These are phyloP conservation scores for Neolecta irregularis DNA, from an alignment of 1,139 yeast genomes.

Conservation along the genomic window DNA sequence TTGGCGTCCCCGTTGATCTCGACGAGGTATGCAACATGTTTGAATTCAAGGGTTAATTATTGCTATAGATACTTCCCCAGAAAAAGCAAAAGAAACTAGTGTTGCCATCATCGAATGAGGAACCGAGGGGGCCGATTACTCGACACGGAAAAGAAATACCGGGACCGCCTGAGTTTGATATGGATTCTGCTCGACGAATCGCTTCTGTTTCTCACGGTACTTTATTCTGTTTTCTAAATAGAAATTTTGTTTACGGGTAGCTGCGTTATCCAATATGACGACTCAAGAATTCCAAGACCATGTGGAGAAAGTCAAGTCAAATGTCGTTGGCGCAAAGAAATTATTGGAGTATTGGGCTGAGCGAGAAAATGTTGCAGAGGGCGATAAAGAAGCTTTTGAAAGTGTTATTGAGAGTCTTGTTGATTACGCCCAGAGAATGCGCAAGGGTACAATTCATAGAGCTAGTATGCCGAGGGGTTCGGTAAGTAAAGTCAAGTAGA, in stretches of 20 bases:
- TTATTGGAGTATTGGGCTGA: slow-evolving; percentile 37
- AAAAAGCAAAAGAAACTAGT: slow-evolving; percentile 16
- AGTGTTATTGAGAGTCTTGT: slow-evolving; percentile 55
- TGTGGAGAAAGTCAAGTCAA: slow-evolving; percentile 18
- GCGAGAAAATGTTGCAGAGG: slow-evolving; percentile 31
- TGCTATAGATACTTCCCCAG: slow-evolving; percentile 9
- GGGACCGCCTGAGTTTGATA: slow-evolving; percentile 12
- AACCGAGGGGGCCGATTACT: slow-evolving; percentile 12
- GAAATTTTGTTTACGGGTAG: too few species aligned
- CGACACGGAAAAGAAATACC: slow-evolving; percentile 4
- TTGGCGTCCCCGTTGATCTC: slow-evolving; percentile 46
- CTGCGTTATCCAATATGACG: slow-evolving; percentile 25
- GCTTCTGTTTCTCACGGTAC: slow-evolving; percentile 24
- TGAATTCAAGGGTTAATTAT: neutral
- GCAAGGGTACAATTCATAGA: slow-evolving; percentile 1
- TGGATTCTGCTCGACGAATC: slow-evolving; percentile 18
- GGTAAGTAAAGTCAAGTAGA: too few species aligned
- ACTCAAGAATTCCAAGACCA: slow-evolving; percentile 23
- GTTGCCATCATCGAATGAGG: slow-evolving; percentile 5
- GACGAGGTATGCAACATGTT: slow-evolving; percentile 34
- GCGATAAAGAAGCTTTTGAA: slow-evolving; percentile 50
- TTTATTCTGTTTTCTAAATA: too few species aligned
- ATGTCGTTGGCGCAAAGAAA: slow-evolving; percentile 22
- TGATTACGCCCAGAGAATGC: slow-evolving; percentile 5
- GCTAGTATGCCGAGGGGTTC: neutral